Conservation (phyloP, 2,329 filamentous ascomycete species). For the Blumeria graminis region DNA sequence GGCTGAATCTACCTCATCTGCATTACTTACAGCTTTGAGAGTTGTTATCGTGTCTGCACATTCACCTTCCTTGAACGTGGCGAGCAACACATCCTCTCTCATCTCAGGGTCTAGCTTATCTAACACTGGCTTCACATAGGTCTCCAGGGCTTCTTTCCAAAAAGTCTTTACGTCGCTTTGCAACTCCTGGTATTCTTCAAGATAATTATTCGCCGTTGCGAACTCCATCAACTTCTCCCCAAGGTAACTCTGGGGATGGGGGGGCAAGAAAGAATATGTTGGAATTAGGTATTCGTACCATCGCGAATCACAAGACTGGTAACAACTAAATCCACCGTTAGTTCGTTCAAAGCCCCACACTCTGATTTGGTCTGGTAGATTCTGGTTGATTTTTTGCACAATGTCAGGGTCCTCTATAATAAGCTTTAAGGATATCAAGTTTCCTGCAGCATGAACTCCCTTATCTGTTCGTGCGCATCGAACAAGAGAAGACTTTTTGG, state of each 20-base stretch:
- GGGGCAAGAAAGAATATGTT: slow-evolving; percentile 75
- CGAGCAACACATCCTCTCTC: slow-evolving; percentile 34
- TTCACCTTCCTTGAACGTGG: slow-evolving; percentile 23
- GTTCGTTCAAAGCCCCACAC: slow-evolving; percentile 86
- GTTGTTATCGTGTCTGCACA: neutral
- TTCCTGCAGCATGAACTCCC: slow-evolving; percentile 86
- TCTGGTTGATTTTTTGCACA: slow-evolving; percentile 71
- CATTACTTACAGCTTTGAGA: neutral
- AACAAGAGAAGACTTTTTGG: slow-evolving; percentile 84
- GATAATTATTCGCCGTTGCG: slow-evolving; percentile 46
- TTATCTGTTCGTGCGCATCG: slow-evolving; percentile 93
- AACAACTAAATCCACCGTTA: slow-evolving; percentile 79
- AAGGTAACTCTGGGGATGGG: slow-evolving; percentile 68
- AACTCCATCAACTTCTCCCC: slow-evolving; percentile 61
- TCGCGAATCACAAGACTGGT: slow-evolving; percentile 79
- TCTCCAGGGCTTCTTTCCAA: slow-evolving; percentile 64
- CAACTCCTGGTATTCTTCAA: slow-evolving; percentile 40
- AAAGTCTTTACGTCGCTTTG: slow-evolving; percentile 60
- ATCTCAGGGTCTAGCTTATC: slow-evolving; percentile 37
- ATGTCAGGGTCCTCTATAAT: slow-evolving; percentile 82
- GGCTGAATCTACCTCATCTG: neutral
- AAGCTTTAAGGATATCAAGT: slow-evolving; percentile 83
- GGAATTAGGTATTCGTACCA: slow-evolving; percentile 97
- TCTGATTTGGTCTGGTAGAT: slow-evolving; percentile 69
- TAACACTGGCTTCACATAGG: slow-evolving; percentile 48